A percentile compares a stretch with the other conserved stretches of the same genome.
phyloP scores from a whole-genome alignment of 139 green algal genomes.

The Coelastrella sp. region DNA sequence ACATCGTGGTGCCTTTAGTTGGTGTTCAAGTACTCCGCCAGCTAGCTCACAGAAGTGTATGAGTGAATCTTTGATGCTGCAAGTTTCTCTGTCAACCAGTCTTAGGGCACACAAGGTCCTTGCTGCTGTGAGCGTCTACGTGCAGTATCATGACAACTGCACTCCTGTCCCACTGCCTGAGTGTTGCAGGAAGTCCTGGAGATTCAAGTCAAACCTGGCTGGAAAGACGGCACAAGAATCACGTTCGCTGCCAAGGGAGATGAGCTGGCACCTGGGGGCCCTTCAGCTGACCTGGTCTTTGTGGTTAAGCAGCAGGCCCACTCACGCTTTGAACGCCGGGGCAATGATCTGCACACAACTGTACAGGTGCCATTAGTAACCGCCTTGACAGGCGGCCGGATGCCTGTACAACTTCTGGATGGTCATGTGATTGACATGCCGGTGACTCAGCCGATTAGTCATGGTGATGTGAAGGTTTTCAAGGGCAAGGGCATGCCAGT shows the following conservation, averaged over 20 bases:
- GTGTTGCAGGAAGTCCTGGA: background rate
- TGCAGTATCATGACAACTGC: no score
- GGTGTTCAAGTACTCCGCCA: no score
- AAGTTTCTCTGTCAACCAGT: no score
- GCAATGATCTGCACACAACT: slow-evolving; percentile 80
- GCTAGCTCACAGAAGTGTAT: no score
- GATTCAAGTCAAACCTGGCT: slow-evolving; percentile 72
- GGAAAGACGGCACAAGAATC: slow-evolving; percentile 95
- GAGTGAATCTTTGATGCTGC: no score
- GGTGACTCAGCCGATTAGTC: slow-evolving; percentile 52
- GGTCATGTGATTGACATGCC: slow-evolving; percentile 65
- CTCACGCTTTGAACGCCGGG: slow-evolving; percentile 80
- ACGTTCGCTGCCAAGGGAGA: slow-evolving; percentile 94
- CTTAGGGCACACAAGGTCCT: no score
- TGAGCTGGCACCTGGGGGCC: slow-evolving; percentile 72
- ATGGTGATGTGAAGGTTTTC: slow-evolving; percentile 48
- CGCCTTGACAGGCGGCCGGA: slow-evolving; percentile 55
- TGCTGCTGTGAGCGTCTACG: no score
- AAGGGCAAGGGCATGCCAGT: slow-evolving; percentile 89
- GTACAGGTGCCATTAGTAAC: slow-evolving; percentile 61
- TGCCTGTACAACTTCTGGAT: slow-evolving; percentile 68
- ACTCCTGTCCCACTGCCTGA: no score
- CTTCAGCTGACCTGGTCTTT: slow-evolving; percentile 91
- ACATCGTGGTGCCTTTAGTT: no score
- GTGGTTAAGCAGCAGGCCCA: slow-evolving; percentile 92